Evolutionary conservation across 1,284 basidiomycete species (phyloP).

Genomic region (Coniophora puteana): DNA sequence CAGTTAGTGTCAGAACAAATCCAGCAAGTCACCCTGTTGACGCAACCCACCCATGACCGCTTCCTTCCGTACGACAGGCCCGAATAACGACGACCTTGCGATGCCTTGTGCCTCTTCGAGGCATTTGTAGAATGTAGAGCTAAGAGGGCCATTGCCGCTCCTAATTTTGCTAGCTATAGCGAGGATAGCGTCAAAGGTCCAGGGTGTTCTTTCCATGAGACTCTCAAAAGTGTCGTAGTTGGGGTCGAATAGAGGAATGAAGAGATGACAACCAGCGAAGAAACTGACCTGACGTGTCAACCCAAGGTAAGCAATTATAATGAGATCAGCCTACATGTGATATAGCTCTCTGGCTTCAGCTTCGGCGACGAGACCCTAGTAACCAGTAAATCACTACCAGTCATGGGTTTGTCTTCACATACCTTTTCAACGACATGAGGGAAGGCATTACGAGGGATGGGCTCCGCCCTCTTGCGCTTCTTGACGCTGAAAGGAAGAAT

Average conservation of each 20-base stretch:
- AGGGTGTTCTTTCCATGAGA: slow-evolving; percentile 85
- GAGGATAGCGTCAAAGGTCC: slow-evolving; percentile 89
- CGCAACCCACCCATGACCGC: slow-evolving; percentile 74
- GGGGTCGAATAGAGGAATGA: slow-evolving; percentile 91
- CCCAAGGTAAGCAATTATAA: slow-evolving; percentile 4
- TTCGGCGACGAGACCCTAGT: slow-evolving; percentile 73
- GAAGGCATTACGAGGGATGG: slow-evolving; percentile 80
- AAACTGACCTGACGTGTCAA: slow-evolving; percentile 55
- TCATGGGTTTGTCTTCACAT: slow-evolving; percentile 6
- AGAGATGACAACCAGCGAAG: slow-evolving; percentile 93
- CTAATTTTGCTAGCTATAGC: slow-evolving; percentile 90
- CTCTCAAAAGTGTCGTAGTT: slow-evolving; percentile 89
- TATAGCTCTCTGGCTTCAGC: slow-evolving; percentile 77
- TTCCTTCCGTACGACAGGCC: slow-evolving; percentile 89
- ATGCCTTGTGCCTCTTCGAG: slow-evolving; percentile 94
- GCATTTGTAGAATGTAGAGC: slow-evolving; percentile 83
- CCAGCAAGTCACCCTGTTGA: slow-evolving; percentile 6
- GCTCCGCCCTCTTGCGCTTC: slow-evolving; percentile 86
- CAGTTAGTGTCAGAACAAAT: slow-evolving; percentile 6
- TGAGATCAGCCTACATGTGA: slow-evolving; percentile 57
- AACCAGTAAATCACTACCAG: slow-evolving; percentile 6
- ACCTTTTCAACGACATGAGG: slow-evolving; percentile 84
- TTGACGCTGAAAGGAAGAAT: slow-evolving; percentile 60
- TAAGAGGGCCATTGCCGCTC: slow-evolving; percentile 82
- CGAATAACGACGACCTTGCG: slow-evolving; percentile 88